Conservation (phyloP, 2,329 filamentous ascomycete species). For the Scedosporium aurantiacum region DNA sequence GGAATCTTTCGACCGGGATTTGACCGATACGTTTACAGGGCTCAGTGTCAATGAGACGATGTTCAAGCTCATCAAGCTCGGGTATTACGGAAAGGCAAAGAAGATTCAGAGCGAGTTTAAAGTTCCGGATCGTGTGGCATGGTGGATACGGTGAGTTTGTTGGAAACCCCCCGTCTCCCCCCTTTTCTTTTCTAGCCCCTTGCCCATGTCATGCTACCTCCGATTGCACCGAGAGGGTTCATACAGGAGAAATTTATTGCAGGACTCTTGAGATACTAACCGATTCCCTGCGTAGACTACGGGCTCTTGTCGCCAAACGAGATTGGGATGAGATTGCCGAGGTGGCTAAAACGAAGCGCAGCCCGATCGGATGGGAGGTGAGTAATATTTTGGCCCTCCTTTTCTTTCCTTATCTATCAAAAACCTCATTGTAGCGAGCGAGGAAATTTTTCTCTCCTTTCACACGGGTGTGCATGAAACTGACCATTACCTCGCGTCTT, state of each 20-base stretch:
- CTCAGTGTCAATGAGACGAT: slow-evolving; percentile 86
- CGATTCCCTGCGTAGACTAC: slow-evolving; percentile 44
- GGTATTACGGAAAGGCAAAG: slow-evolving; percentile 73
- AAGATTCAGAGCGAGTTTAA: slow-evolving; percentile 90
- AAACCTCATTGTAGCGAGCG: too few species aligned
- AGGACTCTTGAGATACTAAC: slow-evolving; percentile 4
- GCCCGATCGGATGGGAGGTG: slow-evolving; percentile 93
- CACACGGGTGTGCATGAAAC: background rate
- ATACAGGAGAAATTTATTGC: background rate
- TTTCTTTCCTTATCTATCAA: background rate
- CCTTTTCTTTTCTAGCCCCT: background rate
- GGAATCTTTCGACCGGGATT: slow-evolving; percentile 74
- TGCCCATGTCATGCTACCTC: background rate
- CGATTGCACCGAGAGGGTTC: background rate
- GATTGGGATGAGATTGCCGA: slow-evolving; percentile 93
- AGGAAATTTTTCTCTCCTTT: background rate
- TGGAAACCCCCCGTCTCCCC: background rate
- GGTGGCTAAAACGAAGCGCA: slow-evolving; percentile 65
- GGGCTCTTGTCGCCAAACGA: slow-evolving; percentile 78
- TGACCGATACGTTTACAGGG: slow-evolving; percentile 67
- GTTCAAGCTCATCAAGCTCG: slow-evolving; percentile 72
- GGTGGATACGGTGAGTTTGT: slow-evolving; percentile 59
- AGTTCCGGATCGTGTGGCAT: slow-evolving; percentile 78
- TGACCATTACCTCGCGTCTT: slow-evolving; percentile 4
- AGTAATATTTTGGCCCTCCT: slow-evolving; percentile 21